Evolutionary conservation across 176 grass and related monocot genomes (phyloP), one percentile per base, ranked within the genome.

Genomic region (Tillandsia fasciculata): DNA sequence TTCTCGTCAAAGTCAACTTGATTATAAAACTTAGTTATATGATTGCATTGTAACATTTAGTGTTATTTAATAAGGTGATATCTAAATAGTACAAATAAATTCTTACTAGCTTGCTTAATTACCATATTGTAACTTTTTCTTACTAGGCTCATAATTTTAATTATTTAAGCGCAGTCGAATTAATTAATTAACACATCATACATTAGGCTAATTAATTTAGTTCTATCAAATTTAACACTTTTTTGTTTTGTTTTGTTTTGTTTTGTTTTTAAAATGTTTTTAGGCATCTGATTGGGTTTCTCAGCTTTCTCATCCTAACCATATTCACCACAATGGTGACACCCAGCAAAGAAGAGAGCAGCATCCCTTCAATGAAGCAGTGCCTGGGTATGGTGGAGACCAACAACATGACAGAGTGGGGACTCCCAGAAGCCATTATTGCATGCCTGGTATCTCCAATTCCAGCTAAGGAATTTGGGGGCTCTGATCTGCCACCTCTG

Each of bases 211-310:
- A 20, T 20, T 20, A 20, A 20, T 20, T 20, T 20, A 42, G 33
- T 42, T 42, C 33, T 64, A 64, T 6, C 17, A 64, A n/a, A 12
- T 29, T 28, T 28, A 67, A 71, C 11, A 71, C 13, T 71, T 71
- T 20, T 20, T 20, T 20, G n/a, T 20, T 20, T 20, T 20, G 20
- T 20, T 20, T 20, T 20, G 20, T 20, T 26, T 23, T n/a, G 0
- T 71, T 26, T 71, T 22, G 0, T 0, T 69, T 69, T 50, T 69
- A 10, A 9, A 14, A 49, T 7, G 9, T 28, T 13, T 23, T 20
- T 22, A 96, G 86, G 76, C 92, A 96, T 81, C 74, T 96, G 72
- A 70, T 80, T 68, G 92, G 92, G 12, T 96, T 96, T 75, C 52
- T 96, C 72, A 64, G 91, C 49, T 96, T 96, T 72, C 76, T 96